Evolutionary conservation across 768 basidiomycete species (phyloP), one percentile per base, ranked within the genome.

Genomic region (Mycena crocata): DNA sequence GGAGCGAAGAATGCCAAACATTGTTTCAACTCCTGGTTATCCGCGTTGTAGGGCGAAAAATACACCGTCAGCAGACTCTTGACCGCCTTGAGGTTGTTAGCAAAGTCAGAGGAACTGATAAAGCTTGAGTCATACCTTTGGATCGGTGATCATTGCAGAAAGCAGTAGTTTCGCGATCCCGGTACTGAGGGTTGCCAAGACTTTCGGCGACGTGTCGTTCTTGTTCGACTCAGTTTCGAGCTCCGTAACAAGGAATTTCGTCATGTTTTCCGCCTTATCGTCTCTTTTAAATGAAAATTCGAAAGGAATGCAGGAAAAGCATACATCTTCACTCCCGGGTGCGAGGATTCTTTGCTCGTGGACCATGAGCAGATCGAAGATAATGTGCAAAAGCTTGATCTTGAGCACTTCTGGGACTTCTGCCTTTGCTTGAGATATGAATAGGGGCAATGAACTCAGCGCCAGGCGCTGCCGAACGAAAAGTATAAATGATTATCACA

Each of bases 151-250:
- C 83, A 93, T 89, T 0, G 93, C 93, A 0, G 90, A 82, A 8
- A 96, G 80, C 73, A 95, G 85, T 28, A 99, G 84, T 78, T 99
- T 99, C n/a, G 94, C 85, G 5, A 94, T 82, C 0, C 96, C 96
- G 31, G 93, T 82, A 65, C 90, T 90, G 15, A 95, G 80, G 7
- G 92, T 78, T 2, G 94, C 93, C 66, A 90, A 89, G 0, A 92
- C 82, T 46, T 85, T 86, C 9, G 79, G 77, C 1, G 70, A 60
- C 3, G 55, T 48, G 4, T 66, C 44, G 1, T 62, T 76, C 57
- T 75, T 76, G 30, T 87, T 83, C 9, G 90, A 85, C 52, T 90
- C 85, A 49, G 92, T 85, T 0, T 78, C 48, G 31, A 84, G 76
- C 23, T 78, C 67, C 40, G 85, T 82, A 6, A 90, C 75, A 14